These are phyloP conservation scores for Pleodorina starrii DNA, from an alignment of 139 green algal genomes.

Conservation along the genomic window DNA sequence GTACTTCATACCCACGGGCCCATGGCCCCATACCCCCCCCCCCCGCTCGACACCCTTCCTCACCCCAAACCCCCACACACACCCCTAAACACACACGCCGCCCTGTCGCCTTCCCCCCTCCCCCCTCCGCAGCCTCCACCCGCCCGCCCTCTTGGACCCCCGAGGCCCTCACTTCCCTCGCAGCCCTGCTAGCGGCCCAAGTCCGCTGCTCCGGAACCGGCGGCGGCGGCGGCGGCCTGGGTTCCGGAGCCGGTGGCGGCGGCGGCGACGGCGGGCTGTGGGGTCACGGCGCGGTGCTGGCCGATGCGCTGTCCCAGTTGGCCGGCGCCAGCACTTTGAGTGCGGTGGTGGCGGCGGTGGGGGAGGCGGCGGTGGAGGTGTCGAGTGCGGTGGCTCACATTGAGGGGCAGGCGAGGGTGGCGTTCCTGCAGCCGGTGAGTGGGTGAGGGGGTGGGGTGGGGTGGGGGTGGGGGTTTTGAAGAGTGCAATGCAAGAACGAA, in stretches of 20 bases:
- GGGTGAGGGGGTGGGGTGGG: too few species aligned
- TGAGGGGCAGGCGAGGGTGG: not conserved
- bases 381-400: slow-evolving; percentile 1
- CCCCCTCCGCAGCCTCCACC: not conserved
- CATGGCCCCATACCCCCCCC: too few species aligned
- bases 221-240: not conserved
- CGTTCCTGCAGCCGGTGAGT: slow-evolving; percentile 11
- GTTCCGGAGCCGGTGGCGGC: not conserved
- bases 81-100: too few species aligned
- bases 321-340: not conserved
- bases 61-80: too few species aligned
- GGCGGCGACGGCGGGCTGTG: too few species aligned
- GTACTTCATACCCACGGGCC: too few species aligned
- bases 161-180: not conserved
- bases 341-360: slow-evolving; percentile 9
- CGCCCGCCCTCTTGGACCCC: not conserved
- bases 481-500: too few species aligned
- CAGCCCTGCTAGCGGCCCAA: not conserved
- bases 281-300: too few species aligned
- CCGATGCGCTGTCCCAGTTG: not conserved
- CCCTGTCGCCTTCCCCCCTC: too few species aligned
- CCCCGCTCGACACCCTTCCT: too few species aligned
- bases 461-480: too few species aligned
- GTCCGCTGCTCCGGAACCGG: not conserved
- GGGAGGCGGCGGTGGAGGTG: slow-evolving; percentile 20